These are phyloP conservation scores for Madurella fahalii DNA, from an alignment of 2,329 filamentous ascomycete species.

Conservation along the genomic window DNA sequence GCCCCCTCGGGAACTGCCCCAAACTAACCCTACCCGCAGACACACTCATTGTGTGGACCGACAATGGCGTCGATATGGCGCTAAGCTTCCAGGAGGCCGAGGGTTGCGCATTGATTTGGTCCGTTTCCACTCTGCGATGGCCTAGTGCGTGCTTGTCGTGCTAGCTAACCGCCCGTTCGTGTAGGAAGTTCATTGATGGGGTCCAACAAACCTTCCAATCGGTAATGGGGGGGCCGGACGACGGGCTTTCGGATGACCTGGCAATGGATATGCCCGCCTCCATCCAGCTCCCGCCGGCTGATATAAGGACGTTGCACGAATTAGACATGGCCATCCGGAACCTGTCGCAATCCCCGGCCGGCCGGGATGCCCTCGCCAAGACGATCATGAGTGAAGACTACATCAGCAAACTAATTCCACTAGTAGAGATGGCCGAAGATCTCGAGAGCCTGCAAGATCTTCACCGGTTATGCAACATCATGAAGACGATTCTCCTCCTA, in stretches of 20 bases:
- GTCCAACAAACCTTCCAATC: conserved; percentile 71
- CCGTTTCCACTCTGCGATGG: conserved; percentile 26
- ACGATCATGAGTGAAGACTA: conserved; percentile 83
- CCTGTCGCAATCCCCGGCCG: conserved; percentile 67
- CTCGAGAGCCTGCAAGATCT: conserved; percentile 82
- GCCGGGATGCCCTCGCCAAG: conserved; percentile 82
- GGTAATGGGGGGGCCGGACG: conserved; percentile 64
- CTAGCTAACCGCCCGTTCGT: conserved; percentile 25
- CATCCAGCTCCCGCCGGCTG: conserved; percentile 71
- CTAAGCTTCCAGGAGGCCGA: conserved; percentile 97
- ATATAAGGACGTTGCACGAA: conserved; percentile 77
- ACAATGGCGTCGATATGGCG: conserved; percentile 93
- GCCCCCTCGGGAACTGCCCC: conserved; percentile 27
- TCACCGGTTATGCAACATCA: conserved; percentile 92
- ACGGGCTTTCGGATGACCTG: conserved; percentile 81
- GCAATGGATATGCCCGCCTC: conserved; percentile 68
- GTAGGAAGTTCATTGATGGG: conserved; percentile 84
- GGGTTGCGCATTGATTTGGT: conserved; percentile 91
- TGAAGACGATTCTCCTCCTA: conserved; percentile 91
- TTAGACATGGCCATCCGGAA: conserved; percentile 81
- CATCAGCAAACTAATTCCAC: conserved; percentile 76
- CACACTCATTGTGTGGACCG: conserved; percentile 97
- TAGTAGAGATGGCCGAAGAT: conserved; percentile 87
- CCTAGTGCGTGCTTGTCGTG: background rate
- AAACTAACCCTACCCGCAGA: conserved; percentile 50